Conservation (phyloP, 257 asterid species). For the Prunella vulgaris region DNA sequence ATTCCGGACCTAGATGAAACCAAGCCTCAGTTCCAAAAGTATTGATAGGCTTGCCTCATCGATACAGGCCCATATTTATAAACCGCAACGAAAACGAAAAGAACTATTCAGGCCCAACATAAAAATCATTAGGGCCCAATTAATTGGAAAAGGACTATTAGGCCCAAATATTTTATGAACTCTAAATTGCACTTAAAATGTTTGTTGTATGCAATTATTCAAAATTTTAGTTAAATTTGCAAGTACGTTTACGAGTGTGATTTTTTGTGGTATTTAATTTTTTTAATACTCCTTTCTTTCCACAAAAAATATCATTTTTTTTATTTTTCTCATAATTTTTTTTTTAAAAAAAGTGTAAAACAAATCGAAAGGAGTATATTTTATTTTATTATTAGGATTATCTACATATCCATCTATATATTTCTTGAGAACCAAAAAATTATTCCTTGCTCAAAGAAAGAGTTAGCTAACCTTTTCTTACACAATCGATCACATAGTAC, state of each 20-base stretch:
- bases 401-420: not conserved
- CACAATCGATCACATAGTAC: not conserved
- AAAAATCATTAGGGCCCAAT: not conserved
- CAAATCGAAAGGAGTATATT: too few relatives aligned
- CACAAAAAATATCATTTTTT: too few relatives aligned
- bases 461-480: conserved; percentile 7
- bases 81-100: too few relatives aligned
- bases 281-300: too few relatives aligned
- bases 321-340: too few relatives aligned
- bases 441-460: conserved; percentile 26
- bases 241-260: too few relatives aligned
- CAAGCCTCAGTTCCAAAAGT: not conserved
- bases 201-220: too few relatives aligned
- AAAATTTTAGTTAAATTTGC: too few relatives aligned
- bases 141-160: not conserved
- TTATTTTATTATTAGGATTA: too few relatives aligned
- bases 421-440: not conserved
- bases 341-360: too few relatives aligned
- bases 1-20: not conserved
- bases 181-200: too few relatives aligned
- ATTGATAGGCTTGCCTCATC: not conserved
- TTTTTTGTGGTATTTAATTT: too few relatives aligned
- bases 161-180: not conserved
- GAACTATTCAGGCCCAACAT: not conserved
- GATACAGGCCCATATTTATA: not conserved